Evolutionary conservation across 192 early-diverging fungal genomes (phyloP).

Genomic region (Gonapodya prolifera): DNA sequence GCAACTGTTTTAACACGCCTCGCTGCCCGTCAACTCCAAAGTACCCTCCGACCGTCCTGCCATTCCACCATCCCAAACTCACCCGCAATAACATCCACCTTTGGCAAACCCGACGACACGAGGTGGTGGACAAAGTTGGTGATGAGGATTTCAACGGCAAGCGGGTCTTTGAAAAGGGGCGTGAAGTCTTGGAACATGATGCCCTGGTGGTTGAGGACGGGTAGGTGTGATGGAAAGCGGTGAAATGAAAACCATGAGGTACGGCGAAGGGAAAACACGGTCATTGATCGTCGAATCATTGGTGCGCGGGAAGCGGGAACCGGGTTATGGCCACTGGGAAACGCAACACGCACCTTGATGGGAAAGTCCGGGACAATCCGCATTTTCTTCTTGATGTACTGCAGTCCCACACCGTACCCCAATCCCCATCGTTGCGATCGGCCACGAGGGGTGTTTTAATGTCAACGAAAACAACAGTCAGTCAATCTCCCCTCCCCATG

Average conservation of each 20-base stretch:
- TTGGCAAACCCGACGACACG: constrained; percentile 38
- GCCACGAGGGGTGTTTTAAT: not conserved
- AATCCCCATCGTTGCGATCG: not conserved
- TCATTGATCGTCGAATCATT: not conserved
- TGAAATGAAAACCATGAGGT: not conserved
- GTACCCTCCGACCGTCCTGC: not conserved
- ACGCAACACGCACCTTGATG: constrained; percentile 34
- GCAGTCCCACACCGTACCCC: constrained; percentile 25
- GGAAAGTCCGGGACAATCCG: constrained; percentile 66
- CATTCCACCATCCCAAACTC: constrained; percentile 5
- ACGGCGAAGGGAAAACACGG: not conserved
- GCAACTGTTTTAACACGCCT: too few species aligned
- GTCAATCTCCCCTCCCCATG: not conserved
- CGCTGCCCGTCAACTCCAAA: too few species aligned
- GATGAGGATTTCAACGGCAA: constrained; percentile 80
- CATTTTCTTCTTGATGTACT: constrained; percentile 25
- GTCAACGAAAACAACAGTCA: not conserved
- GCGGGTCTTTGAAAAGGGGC: constrained; percentile 89
- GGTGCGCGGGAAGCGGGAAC: not conserved
- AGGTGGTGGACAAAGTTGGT: constrained; percentile 74
- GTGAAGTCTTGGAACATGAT: constrained; percentile 97
- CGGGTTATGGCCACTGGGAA: not conserved
- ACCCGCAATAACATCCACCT: constrained; percentile 86
- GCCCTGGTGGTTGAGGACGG: constrained; percentile 35
- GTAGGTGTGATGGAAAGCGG: not conserved